phyloP scores from a whole-genome alignment of 75 land plant species.

The Sequoia sempervirens region DNA sequence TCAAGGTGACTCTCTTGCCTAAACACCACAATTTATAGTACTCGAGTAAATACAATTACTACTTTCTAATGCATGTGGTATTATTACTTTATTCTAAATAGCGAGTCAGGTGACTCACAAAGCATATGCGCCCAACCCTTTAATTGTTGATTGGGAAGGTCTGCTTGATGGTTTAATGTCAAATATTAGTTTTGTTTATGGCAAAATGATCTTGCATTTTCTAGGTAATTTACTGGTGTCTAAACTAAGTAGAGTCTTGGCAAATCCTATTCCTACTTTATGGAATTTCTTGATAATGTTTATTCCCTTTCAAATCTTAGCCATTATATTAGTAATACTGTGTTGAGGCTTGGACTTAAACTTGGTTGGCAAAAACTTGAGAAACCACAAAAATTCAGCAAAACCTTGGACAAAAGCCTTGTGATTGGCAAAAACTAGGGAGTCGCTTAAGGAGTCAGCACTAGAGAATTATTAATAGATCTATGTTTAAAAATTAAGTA shows the following conservation, averaged over 20 bases:
- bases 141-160: too few relatives aligned
- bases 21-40: too few relatives aligned
- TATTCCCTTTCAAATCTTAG: background rate
- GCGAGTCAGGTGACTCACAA: too few relatives aligned
- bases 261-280: background rate
- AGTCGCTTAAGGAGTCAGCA: background rate
- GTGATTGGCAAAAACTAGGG: background rate
- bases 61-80: too few relatives aligned
- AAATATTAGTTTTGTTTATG: too few relatives aligned
- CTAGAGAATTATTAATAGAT: background rate
- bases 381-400: background rate
- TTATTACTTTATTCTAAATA: too few relatives aligned
- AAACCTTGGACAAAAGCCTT: background rate
- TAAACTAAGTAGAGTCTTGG: background rate
- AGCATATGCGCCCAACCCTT: too few relatives aligned
- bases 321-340: background rate
- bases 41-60: too few relatives aligned
- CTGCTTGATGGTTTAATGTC: too few relatives aligned
- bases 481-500: background rate
- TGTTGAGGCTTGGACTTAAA: background rate
- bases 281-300: background rate
- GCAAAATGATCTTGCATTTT: background rate
- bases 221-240: background rate
- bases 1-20: too few relatives aligned
- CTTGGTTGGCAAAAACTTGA: background rate